A percentile compares a stretch with the other conserved stretches of the same genome.
Evolutionary conservation across 768 basidiomycete species (phyloP).

Genomic region (Daedaleopsis sinensis): DNA sequence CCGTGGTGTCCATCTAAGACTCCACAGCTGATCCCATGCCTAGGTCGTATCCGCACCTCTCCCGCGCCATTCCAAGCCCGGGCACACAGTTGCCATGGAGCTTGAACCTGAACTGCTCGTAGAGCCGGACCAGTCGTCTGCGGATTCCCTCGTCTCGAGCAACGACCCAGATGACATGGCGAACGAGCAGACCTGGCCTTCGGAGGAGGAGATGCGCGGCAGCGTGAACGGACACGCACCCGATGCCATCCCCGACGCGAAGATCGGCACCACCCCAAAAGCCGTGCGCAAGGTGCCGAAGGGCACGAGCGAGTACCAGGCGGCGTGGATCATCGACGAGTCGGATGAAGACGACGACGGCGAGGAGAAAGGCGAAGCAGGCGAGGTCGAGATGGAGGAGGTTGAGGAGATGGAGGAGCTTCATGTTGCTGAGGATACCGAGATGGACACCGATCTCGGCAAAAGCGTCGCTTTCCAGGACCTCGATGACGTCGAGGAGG

Average conservation of each 20-base stretch:
- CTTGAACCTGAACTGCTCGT: constrained; percentile 67
- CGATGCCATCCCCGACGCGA: constrained; percentile 61
- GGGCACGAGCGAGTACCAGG: constrained; percentile 96
- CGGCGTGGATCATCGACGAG: constrained; percentile 93
- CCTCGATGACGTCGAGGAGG: constrained; percentile 83
- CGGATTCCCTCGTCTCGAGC: constrained; percentile 85
- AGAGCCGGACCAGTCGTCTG: constrained; percentile 61
- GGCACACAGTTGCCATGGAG: constrained; percentile 56
- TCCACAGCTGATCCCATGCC: not conserved
- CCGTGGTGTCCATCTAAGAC: not conserved
- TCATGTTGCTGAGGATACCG: constrained; percentile 52
- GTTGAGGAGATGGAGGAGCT: constrained; percentile 63
- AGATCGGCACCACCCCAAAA: constrained; percentile 75
- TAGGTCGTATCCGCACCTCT: constrained; percentile 75
- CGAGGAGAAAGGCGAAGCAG: constrained; percentile 36
- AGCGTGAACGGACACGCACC: constrained; percentile 31
- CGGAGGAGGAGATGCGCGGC: constrained; percentile 88
- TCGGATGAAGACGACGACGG: constrained; percentile 50
- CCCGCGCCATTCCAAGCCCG: constrained; percentile 40
- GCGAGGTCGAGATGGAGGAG: constrained; percentile 47
- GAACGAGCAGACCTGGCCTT: constrained; percentile 99
- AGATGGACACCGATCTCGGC: constrained; percentile 56
- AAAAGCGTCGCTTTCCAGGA: constrained; percentile 69
- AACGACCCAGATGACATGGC: constrained; percentile 88
- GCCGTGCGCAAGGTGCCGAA: constrained; percentile 84